Percentiles rank a stretch among this genome's conserved stretches.
Evolutionary conservation across 805 yeast genomes (phyloP).

Genomic region (fission yeast (Schizosaccharomyces pombe)): ASM294v3 CU329670.1:4957001-4957500

Average conservation of each 20-base stretch:
- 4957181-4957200: slow-evolving; percentile 3
- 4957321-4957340: too few species aligned
- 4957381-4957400: too few species aligned
- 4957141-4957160: slow-evolving; percentile 46
- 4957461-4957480: too few species aligned
- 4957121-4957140: slow-evolving; percentile 25
- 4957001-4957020: slow-evolving; percentile 53
- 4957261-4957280: neutral
- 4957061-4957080: slow-evolving; percentile 45
- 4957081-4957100: slow-evolving; percentile 52
- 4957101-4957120: slow-evolving; percentile 46
- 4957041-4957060: slow-evolving; percentile 63
- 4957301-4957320: too few species aligned
- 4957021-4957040: slow-evolving; percentile 70
- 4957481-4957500: too few species aligned
- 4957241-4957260: slow-evolving; percentile 48
- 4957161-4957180: slow-evolving; percentile 54
- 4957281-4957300: neutral
- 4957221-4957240: slow-evolving; percentile 49
- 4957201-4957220: slow-evolving; percentile 56
- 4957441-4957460: too few species aligned
- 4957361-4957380: too few species aligned
- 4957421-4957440: too few species aligned
- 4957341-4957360: too few species aligned
- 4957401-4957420: too few species aligned